Evolutionary conservation across 1,139 yeast genomes (phyloP), one percentile per base, ranked within the genome.

Genomic region (Meyerozyma sp.): DNA sequence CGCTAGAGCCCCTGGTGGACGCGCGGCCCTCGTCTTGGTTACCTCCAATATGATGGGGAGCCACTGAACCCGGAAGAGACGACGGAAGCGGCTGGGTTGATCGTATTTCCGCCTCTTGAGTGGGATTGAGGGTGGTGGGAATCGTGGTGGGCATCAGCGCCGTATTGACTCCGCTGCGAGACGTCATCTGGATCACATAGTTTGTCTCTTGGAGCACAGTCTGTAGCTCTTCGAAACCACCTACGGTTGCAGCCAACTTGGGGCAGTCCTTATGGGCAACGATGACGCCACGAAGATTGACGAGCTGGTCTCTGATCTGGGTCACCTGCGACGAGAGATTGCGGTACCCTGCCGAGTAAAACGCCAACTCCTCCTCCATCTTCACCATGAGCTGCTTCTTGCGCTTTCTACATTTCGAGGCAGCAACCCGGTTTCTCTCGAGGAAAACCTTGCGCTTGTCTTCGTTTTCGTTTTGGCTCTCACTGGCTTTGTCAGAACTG

Each of bases 371-470:
- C 40, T 76, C 81, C 61, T 91, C 95, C 79, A 93, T 83, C 52
- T 84, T 85, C 46, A 80, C 83, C 37, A 89, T 77, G 73, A 87
- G 84, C 59, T 88, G 91, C 67, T 94, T 93, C 74, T 93, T 94
- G 43, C 97, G 79, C 63, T 88, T 95, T 46, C 99, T 80, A 68
- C 98, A 94, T 63, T 90, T 91, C 34, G 94, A 82, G 0, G 98
- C 98, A 0, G 99, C 99, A 11, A 93, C 81, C 48, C 98, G 75
- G 62, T 93, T 93, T 49, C 98, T 74, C 61, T 93, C 98, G 52
- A 93, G 66, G 55, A 93, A 93, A 52, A 77, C 83, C 59, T 82
- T 81, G 28, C 98, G 77, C 58, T 86, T 89, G 40, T 85, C 93
- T 40, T 77, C 88, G 11, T 27, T n/a, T 39, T 79, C 84, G 0